Conservation (phyloP, 345 rosid species). For the Populus euphratica region DNA sequence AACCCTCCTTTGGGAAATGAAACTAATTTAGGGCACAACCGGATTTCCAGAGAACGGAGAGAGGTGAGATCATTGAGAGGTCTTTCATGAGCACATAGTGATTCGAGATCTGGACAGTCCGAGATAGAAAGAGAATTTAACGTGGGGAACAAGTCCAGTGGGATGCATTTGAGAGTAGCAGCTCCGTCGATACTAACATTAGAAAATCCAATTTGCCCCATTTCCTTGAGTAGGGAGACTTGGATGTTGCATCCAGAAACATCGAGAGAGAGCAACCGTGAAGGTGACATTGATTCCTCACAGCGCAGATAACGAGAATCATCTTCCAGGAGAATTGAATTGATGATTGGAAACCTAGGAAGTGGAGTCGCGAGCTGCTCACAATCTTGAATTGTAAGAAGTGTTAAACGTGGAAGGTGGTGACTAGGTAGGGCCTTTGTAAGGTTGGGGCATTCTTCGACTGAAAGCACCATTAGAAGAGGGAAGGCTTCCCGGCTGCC, state of each 20-base stretch:
- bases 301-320: background rate
- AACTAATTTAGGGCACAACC: background rate
- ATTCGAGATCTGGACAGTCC: background rate
- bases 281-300: background rate
- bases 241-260: background rate
- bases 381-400: background rate
- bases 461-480: background rate
- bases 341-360: background rate
- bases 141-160: background rate
- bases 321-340: background rate
- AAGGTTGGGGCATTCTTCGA: background rate
- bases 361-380: background rate
- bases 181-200: too few species aligned
- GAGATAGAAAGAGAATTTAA: background rate
- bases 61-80: background rate
- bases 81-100: background rate
- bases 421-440: background rate
- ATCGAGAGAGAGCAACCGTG: background rate
- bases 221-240: background rate
- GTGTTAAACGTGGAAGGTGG: background rate
- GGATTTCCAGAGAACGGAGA: background rate
- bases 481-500: background rate
- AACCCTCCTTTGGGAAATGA: background rate
- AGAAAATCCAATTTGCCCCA: background rate
- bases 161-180: constrained; percentile 2